A percentile compares a stretch with the other conserved stretches of the same genome.
phyloP scores from a whole-genome alignment of 148 eudicot species.

The Chenopodium formosanum region DNA sequence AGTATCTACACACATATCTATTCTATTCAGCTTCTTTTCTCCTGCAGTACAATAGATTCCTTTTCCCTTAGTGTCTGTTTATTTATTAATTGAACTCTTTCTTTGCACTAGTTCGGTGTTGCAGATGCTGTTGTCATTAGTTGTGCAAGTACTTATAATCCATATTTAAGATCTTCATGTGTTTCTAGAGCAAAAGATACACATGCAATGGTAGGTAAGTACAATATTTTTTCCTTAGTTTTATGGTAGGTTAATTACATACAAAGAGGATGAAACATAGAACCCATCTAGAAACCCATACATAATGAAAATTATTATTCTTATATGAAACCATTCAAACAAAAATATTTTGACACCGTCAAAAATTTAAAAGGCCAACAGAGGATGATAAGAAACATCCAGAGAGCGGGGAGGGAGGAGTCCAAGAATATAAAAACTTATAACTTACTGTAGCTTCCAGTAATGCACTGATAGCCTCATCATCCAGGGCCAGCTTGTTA shows the following conservation, averaged over 20 bases:
- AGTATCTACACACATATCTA: not conserved
- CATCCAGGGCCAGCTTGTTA: constrained; percentile 71
- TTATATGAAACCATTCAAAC: not conserved
- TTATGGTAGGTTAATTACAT: no score
- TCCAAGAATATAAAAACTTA: not conserved
- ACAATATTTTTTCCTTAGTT: not conserved
- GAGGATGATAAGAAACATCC: not conserved
- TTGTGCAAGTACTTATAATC: not conserved
- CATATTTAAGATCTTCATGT: not conserved
- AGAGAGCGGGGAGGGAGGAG: not conserved
- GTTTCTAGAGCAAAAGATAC: not conserved
- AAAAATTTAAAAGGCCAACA: not conserved
- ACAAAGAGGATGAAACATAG: not conserved
- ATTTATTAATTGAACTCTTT: not conserved
- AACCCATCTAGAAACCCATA: not conserved
- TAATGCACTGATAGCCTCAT: constrained; percentile 49
- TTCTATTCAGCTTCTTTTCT: not conserved
- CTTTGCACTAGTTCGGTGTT: not conserved
- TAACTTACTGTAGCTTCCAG: constrained; percentile 74
- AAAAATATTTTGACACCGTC: not conserved
- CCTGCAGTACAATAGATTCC: not conserved
- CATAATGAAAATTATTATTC: not conserved
- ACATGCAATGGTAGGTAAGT: not conserved
- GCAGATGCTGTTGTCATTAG: not conserved
- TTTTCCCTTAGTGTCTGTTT: not conserved